A percentile compares a stretch with the other conserved stretches of the same genome.
Evolutionary conservation across 441 rosid species (phyloP).

Genomic region (Omphalea diandra): DNA sequence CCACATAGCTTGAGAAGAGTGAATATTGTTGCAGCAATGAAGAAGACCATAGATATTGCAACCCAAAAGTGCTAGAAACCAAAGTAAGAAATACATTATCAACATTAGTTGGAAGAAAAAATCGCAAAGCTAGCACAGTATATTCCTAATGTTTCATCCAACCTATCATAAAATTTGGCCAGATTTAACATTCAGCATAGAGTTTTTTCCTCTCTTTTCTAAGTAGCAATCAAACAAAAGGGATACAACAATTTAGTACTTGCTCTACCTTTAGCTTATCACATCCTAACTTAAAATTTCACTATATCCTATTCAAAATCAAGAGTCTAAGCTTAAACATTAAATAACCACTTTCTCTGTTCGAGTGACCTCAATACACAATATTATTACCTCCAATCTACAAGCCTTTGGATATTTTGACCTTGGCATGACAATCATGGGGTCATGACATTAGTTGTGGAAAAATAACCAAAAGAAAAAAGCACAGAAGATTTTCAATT

Average conservation of each 20-base stretch:
- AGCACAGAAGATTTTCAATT: too few species aligned
- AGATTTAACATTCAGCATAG: neutral
- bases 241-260: neutral
- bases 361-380: too few species aligned
- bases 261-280: too few species aligned
- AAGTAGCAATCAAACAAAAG: neutral
- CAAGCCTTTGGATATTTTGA: too few species aligned
- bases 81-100: constrained; percentile 25
- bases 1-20: constrained; percentile 89
- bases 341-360: too few species aligned
- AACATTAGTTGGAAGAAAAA: constrained; percentile 7
- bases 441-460: too few species aligned
- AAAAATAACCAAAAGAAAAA: too few species aligned
- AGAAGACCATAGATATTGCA: constrained; percentile 96
- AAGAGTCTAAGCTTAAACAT: too few species aligned
- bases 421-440: too few species aligned
- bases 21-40: constrained; percentile 84
- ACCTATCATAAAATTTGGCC: neutral
- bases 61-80: constrained; percentile 88
- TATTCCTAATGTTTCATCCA: neutral
- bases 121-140: neutral
- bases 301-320: too few species aligned
- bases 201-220: neutral
- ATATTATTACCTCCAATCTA: too few species aligned
- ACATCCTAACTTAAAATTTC: too few species aligned